Percentiles rank a stretch among this genome's conserved stretches.
Conservation (phyloP, 164 flowering plant genomes). For the Umbilicus rupestris region DNA sequence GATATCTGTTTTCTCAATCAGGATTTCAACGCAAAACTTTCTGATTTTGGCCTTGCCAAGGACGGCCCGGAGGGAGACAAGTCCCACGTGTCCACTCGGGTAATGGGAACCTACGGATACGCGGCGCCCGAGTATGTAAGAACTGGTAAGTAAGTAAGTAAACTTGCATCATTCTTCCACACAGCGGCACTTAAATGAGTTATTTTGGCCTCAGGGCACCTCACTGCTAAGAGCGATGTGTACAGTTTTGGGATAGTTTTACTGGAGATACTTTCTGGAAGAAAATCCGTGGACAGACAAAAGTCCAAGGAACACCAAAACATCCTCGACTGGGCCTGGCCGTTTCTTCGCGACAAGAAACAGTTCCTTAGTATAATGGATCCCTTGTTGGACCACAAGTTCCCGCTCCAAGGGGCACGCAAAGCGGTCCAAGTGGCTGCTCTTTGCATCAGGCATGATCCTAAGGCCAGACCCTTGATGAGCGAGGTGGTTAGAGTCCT, state of each 20-base stretch:
- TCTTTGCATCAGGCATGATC: conserved; percentile 5
- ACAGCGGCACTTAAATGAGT: background rate
- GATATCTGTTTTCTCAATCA: background rate
- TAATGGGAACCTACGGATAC: conserved; percentile 12
- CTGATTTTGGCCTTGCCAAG: conserved; percentile 11
- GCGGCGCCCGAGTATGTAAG: conserved; percentile 11
- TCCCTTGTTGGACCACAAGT: background rate
- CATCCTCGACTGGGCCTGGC: conserved; percentile 11
- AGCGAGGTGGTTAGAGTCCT: background rate
- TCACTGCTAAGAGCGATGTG: conserved; percentile 10
- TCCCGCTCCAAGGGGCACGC: conserved; percentile 2
- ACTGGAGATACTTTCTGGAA: conserved; percentile 9
- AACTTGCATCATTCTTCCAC: background rate
- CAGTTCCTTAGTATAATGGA: conserved; percentile 5
- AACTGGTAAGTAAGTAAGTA: conserved; percentile 2
- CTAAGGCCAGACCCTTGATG: conserved; percentile 5
- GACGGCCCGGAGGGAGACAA: conserved; percentile 7
- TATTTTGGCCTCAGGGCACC: background rate
- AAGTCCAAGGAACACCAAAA: background rate
- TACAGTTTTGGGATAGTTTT: conserved; percentile 11
- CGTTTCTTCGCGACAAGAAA: conserved; percentile 5
- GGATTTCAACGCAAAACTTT: conserved; percentile 10
- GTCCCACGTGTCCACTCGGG: conserved; percentile 7
- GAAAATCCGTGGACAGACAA: conserved; percentile 7
- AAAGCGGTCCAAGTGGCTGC: conserved; percentile 4